A percentile compares a stretch with the other conserved stretches of the same genome.
Evolutionary conservation across 2,329 filamentous ascomycete genomes (phyloP).

Genomic region (Neonectria punicea): DNA sequence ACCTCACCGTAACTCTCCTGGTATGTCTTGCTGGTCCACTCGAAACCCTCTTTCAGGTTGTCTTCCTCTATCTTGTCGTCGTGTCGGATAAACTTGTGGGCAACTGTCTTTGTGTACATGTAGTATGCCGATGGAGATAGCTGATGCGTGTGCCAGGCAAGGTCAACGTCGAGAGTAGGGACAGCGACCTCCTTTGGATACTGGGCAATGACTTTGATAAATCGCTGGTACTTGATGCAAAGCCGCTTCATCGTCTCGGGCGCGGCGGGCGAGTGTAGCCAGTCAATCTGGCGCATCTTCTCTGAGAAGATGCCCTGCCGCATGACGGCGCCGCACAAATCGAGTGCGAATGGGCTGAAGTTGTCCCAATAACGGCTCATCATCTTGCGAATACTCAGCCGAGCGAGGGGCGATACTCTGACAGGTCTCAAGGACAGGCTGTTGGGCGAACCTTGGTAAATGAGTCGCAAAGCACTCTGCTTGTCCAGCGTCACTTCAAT

Average conservation of each 20-base stretch:
- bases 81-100: conserved; percentile 76
- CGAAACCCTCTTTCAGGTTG: conserved; percentile 72
- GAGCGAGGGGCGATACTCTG: conserved; percentile 38
- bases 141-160: conserved; percentile 86
- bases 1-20: conserved; percentile 71
- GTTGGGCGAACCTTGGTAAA: conserved; percentile 29
- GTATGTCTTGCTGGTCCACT: conserved; percentile 78
- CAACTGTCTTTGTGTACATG: conserved; percentile 59
- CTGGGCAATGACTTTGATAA: conserved; percentile 67
- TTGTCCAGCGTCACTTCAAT: conserved; percentile 60
- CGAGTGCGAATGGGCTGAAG: conserved; percentile 70
- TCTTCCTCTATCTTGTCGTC: conserved; percentile 84
- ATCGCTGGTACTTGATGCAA: conserved; percentile 72
- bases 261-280: conserved; percentile 77
- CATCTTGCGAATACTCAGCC: conserved; percentile 69
- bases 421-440: neutral
- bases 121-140: conserved; percentile 73
- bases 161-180: conserved; percentile 78
- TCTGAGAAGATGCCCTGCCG: conserved; percentile 73
- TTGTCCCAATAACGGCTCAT: conserved; percentile 79
- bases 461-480: conserved; percentile 25
- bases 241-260: conserved; percentile 72
- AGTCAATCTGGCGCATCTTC: conserved; percentile 82
- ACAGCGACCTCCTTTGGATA: conserved; percentile 64
- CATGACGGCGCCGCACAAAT: conserved; percentile 72